Evolutionary conservation across 371 early-diverging fungal genomes (phyloP).

Genomic region (Apophysomyces trapeziformis): DNA sequence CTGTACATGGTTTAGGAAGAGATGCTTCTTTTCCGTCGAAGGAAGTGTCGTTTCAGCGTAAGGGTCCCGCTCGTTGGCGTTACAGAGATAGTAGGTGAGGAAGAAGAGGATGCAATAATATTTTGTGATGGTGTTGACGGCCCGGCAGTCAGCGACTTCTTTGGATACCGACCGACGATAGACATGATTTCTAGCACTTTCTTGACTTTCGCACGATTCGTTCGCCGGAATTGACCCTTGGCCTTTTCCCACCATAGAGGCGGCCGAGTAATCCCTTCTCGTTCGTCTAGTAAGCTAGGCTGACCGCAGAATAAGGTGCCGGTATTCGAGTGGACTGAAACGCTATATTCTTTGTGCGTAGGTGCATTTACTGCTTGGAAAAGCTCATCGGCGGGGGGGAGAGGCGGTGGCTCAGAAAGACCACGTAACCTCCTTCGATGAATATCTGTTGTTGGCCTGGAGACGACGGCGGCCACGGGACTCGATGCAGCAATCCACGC

Average conservation of each 20-base stretch:
- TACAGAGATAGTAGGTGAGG: constrained; percentile 1
- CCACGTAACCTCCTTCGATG: constrained; percentile 11
- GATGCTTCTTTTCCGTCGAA: background rate
- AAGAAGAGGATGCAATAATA: constrained; percentile 2
- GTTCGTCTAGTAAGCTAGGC: constrained; percentile 21
- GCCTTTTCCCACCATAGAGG: constrained; percentile 29
- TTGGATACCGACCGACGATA: background rate
- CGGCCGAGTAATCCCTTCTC: constrained; percentile 21
- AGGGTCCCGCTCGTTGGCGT: background rate
- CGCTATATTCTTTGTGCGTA: background rate
- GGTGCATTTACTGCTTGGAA: background rate
- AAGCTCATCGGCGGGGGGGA: background rate
- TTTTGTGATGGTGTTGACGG: background rate
- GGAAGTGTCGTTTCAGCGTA: background rate
- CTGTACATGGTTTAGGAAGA: background rate
- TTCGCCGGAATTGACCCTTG: background rate
- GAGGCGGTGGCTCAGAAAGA: constrained; percentile 14
- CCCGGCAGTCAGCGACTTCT: background rate
- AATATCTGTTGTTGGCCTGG: background rate
- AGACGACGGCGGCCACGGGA: background rate
- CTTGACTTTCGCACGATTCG: background rate
- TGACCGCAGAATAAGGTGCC: constrained; percentile 9
- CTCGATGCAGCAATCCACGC: background rate
- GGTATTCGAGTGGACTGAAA: constrained; percentile 1
- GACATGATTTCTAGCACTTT: background rate